Evolutionary conservation across 2,329 filamentous ascomycete genomes (phyloP).

Genomic region (Coniella lustricola): DNA sequence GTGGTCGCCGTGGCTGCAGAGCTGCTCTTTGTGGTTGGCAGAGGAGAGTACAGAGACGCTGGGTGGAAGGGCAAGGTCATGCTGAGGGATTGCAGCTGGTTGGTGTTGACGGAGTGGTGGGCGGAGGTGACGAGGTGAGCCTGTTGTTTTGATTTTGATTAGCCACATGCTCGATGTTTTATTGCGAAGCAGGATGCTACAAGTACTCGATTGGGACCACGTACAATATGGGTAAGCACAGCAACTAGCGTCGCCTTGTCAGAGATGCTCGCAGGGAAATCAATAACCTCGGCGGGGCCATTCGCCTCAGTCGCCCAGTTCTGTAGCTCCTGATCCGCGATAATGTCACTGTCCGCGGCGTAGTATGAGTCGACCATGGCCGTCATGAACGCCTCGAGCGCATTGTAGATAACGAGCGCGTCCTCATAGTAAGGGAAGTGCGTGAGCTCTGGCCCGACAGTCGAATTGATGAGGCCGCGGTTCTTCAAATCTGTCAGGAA

Average conservation of each 20-base stretch:
- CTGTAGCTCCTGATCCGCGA: constrained; percentile 33
- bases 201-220: neutral
- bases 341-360: constrained; percentile 24
- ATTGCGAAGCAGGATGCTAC: neutral
- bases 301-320: constrained; percentile 37
- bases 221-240: constrained; percentile 32
- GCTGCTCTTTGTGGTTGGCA: constrained; percentile 30
- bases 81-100: constrained; percentile 29
- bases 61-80: constrained; percentile 36
- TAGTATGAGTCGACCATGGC: constrained; percentile 40
- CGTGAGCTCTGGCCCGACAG: constrained; percentile 29
- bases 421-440: constrained; percentile 40
- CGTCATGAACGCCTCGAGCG: constrained; percentile 31
- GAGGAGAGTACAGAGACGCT: constrained; percentile 30
- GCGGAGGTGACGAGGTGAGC: constrained; percentile 29
- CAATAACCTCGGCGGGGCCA: constrained; percentile 28
- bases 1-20: too few relatives aligned
- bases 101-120: constrained; percentile 37
- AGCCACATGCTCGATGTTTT: too few relatives aligned
- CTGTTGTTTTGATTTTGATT: constrained; percentile 10
- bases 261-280: constrained; percentile 31
- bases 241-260: constrained; percentile 28
- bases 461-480: constrained; percentile 33
- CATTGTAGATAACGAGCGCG: constrained; percentile 28
- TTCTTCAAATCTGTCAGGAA: constrained; percentile 29